Evolutionary conservation across 2,329 filamentous ascomycete genomes (phyloP), one percentile per base, ranked within the genome.

Genomic region (Rutstroemia sp.): DNA sequence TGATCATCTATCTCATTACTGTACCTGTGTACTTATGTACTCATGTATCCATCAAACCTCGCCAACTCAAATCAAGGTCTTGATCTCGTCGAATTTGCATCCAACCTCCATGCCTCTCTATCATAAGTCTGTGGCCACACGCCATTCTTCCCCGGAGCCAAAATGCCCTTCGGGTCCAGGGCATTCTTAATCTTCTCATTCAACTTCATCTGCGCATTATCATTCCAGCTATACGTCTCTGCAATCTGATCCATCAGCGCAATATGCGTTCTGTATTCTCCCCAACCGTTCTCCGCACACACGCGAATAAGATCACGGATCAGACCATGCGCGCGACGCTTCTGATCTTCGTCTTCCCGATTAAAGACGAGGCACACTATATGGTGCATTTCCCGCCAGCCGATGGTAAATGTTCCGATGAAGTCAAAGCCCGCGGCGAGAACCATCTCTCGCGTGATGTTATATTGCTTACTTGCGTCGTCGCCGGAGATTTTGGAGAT

Each of bases 321-420:
- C 12, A 75, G 60, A 56, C 63, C 61, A 58, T 72, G 66, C 10
- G 71, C 71, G 52, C 70, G 67, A 19, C 69, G 60, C 60, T 75
- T 72, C 48, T 66, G 62, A 1, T 74, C 71, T 0, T 69, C 61
- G 37, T 77, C 70, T 42, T 71, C 70, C 5, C 74, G 70, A 58
- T 82, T 72, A 63, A 77, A 81, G 14, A 80, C 72, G 42, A 82
- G 76, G 57, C 77, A 77, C 3, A 79, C 74, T 57, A 81, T 80
- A 63, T 79, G 75, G 64, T 81, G 78, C 72, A 81, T 80, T 65
- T 81, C 78, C 10, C 78, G 71, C 59, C 49, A 49, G 9, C 77
- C 77, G 5, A 81, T 73, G 49, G 73, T 73, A 51, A 80, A 77
- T 2, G 75, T 76, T 2, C 74, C 73, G 56, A 81, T 76, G 50